A percentile compares a stretch with the other conserved stretches of the same genome.
These are phyloP conservation scores for Fusarium subglutinans DNA, from an alignment of 2,329 filamentous ascomycete species.

Conservation along the genomic window DNA sequence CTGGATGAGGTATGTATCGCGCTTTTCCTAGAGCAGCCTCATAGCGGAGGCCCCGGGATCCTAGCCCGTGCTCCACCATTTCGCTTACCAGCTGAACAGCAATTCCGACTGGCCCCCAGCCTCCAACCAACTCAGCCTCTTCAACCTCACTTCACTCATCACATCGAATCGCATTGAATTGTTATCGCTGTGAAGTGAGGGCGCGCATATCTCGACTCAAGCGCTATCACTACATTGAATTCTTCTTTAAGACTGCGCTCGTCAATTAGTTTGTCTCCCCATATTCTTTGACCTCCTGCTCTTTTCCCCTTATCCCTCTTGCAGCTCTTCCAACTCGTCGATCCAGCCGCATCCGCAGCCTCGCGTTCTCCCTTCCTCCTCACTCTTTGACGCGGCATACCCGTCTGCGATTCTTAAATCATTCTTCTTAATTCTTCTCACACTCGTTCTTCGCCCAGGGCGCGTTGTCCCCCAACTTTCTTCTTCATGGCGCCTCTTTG, in stretches of 20 bases:
- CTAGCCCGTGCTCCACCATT: constrained; percentile 16
- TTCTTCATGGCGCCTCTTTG: constrained; percentile 43
- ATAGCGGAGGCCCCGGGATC: not conserved
- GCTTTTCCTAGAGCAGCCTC: constrained; percentile 29
- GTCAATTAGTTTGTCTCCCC: constrained; percentile 49
- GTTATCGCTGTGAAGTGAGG: constrained; percentile 35
- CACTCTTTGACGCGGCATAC: constrained; percentile 24
- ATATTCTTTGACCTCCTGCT: constrained; percentile 38
- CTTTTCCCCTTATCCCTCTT: constrained; percentile 30
- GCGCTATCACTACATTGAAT: constrained; percentile 28
- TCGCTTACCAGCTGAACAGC: constrained; percentile 37
- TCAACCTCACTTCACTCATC: constrained; percentile 39
- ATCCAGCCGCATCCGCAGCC: constrained; percentile 38
- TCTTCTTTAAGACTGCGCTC: constrained; percentile 41
- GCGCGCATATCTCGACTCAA: constrained; percentile 36
- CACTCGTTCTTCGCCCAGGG: constrained; percentile 23
- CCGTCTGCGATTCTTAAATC: constrained; percentile 9
- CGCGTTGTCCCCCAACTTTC: constrained; percentile 14
- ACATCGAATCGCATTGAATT: constrained; percentile 30
- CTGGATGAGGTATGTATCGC: not conserved
- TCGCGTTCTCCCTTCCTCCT: constrained; percentile 37
- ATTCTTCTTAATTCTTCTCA: constrained; percentile 16
- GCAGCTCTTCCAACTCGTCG: constrained; percentile 33
- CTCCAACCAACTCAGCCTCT: constrained; percentile 44
- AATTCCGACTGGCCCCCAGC: constrained; percentile 21